These are phyloP conservation scores for Phytophthora sansomeana DNA, from an alignment of 352 stramenopile species.

Conservation along the genomic window DNA sequence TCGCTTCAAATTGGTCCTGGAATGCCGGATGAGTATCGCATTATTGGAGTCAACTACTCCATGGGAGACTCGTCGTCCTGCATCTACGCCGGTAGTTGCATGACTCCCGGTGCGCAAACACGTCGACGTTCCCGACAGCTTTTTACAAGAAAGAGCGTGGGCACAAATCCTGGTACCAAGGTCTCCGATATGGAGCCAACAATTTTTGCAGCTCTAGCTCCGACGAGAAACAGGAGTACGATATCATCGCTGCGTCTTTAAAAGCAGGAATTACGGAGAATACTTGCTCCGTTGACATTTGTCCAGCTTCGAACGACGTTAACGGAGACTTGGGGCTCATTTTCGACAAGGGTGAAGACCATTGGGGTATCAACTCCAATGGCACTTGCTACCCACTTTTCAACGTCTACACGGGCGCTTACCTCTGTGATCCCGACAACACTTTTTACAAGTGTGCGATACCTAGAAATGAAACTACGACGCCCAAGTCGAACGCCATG, in stretches of 20 bases:
- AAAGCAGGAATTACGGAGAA: constrained; percentile 42
- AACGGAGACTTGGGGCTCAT: constrained; percentile 42
- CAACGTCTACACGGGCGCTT: constrained; percentile 63
- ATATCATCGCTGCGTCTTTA: constrained; percentile 20
- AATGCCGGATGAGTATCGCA: constrained; percentile 65
- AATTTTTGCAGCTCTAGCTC: constrained; percentile 40
- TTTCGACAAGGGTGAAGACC: constrained; percentile 13
- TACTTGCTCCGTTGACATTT: constrained; percentile 28
- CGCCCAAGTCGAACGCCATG: constrained; percentile 53
- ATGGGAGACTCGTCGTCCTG: too few species aligned
- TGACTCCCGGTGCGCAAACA: too few species aligned
- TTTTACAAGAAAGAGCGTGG: constrained; percentile 49
- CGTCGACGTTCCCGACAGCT: constrained; percentile 27
- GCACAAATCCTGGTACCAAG: constrained; percentile 70
- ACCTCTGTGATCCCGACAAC: constrained; percentile 62
- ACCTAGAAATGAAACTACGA: constrained; percentile 28
- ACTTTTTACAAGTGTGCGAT: constrained; percentile 35
- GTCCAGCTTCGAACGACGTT: constrained; percentile 42
- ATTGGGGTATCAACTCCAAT: constrained; percentile 74
- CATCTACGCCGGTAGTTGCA: too few species aligned
- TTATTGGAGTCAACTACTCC: too few species aligned
- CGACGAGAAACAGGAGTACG: constrained; percentile 25
- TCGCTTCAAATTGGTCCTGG: constrained; percentile 90
- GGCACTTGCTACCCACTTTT: constrained; percentile 69
- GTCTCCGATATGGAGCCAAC: constrained; percentile 60